Evolutionary conservation across 169 alveolate genomes (phyloP).

Genomic region (Cryptosporidium muris): DNA sequence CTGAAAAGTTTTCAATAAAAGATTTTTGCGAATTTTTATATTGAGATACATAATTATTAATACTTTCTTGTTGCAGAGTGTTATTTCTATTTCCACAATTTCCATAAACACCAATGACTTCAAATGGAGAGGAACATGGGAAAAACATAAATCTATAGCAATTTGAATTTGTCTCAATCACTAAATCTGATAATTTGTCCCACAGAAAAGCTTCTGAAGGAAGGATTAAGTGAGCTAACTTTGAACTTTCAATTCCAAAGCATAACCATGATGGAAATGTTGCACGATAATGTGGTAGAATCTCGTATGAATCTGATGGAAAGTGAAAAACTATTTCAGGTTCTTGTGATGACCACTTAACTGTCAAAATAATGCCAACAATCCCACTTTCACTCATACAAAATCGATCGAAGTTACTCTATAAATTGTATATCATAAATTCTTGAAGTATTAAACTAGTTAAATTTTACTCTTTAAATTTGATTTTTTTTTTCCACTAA

Average conservation of each 20-base stretch:
- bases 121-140: conserved; percentile 6
- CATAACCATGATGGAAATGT: conserved; percentile 13
- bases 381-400: conserved; percentile 11
- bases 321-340: conserved; percentile 47
- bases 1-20: conserved; percentile 45
- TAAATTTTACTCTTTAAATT: too few relatives aligned
- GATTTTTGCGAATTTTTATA: not conserved
- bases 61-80: not conserved
- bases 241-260: conserved; percentile 48
- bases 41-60: not conserved
- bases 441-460: too few relatives aligned
- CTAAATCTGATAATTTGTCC: conserved; percentile 56
- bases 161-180: conserved; percentile 29
- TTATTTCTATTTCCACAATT: not conserved
- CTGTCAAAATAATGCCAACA: conserved; percentile 45
- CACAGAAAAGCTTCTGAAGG: conserved; percentile 52
- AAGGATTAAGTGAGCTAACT: conserved; percentile 50
- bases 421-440: too few relatives aligned
- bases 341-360: conserved; percentile 68
- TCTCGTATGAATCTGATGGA: not conserved
- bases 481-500: too few relatives aligned
- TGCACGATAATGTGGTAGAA: not conserved
- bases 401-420: too few relatives aligned
- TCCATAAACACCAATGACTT: not conserved
- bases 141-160: conserved; percentile 38